A percentile compares a stretch with the other conserved stretches of the same genome.
phyloP scores from a whole-genome alignment of 768 basidiomycete species.

The Pulveroboletus ravenelii region DNA sequence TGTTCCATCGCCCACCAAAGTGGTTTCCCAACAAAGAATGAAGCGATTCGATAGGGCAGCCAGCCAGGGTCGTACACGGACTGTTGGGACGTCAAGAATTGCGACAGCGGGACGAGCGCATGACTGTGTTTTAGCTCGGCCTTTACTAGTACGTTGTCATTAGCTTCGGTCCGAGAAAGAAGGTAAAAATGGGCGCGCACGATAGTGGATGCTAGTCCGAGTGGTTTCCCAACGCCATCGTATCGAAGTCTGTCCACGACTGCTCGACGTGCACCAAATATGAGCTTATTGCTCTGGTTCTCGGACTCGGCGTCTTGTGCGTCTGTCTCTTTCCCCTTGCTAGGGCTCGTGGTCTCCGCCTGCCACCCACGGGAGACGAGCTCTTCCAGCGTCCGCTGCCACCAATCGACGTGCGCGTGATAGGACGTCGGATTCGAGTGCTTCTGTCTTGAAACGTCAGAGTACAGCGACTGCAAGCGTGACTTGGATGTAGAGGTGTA shows the following conservation, averaged over 20 bases:
- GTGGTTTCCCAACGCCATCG: slow-evolving; percentile 70
- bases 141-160: slow-evolving; percentile 52
- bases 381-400: slow-evolving; percentile 64
- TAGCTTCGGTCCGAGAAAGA: slow-evolving; percentile 12
- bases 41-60: slow-evolving; percentile 63
- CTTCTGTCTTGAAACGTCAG: slow-evolving; percentile 81
- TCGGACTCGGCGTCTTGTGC: slow-evolving; percentile 6
- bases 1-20: slow-evolving; percentile 87
- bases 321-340: slow-evolving; percentile 10
- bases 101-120: slow-evolving; percentile 42
- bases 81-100: slow-evolving; percentile 51
- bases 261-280: slow-evolving; percentile 50
- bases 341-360: slow-evolving; percentile 12
- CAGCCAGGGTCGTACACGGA: slow-evolving; percentile 70
- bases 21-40: slow-evolving; percentile 70
- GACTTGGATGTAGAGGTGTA: slow-evolving; percentile 32
- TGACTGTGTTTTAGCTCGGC: slow-evolving; percentile 52
- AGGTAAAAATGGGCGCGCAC: slow-evolving; percentile 45
- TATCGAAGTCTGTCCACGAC: slow-evolving; percentile 59
- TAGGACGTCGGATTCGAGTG: slow-evolving; percentile 81
- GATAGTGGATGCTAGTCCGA: slow-evolving; percentile 65
- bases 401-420: slow-evolving; percentile 81
- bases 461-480: slow-evolving; percentile 78
- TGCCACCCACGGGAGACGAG: slow-evolving; percentile 59
- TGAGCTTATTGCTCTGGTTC: slow-evolving; percentile 44